phyloP scores from a whole-genome alignment of 768 basidiomycete genomes.

The Chalciporus chontae region DNA sequence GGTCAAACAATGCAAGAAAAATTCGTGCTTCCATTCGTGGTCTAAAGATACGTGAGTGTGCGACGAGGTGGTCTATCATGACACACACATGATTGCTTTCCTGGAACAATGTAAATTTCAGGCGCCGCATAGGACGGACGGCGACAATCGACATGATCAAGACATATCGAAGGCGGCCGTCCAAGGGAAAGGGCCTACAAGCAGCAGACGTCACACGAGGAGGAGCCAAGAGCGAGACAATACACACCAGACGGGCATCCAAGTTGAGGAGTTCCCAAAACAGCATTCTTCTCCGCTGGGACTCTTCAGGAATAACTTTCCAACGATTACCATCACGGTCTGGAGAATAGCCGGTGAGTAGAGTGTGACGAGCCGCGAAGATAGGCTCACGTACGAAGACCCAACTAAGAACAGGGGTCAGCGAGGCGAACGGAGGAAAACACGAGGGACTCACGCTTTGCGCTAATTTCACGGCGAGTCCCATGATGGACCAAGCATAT shows the following conservation, averaged over 20 bases:
- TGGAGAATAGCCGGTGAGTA: constrained; percentile 33
- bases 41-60: constrained; percentile 37
- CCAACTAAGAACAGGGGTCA: constrained; percentile 43
- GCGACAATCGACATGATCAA: constrained; percentile 63
- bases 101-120: constrained; percentile 29
- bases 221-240: constrained; percentile 11
- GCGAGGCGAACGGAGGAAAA: constrained; percentile 1
- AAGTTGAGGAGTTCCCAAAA: constrained; percentile 75
- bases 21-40: constrained; percentile 68
- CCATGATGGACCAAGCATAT: constrained; percentile 73
- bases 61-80: neutral
- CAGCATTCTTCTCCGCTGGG: constrained; percentile 63
- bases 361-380: constrained; percentile 2
- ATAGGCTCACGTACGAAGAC: constrained; percentile 51
- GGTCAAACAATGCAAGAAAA: constrained; percentile 59
- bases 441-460: constrained; percentile 54
- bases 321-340: constrained; percentile 65
- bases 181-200: constrained; percentile 64
- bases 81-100: constrained; percentile 29
- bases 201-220: constrained; percentile 7
- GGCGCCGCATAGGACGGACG: constrained; percentile 33
- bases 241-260: constrained; percentile 62
- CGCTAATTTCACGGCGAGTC: constrained; percentile 68
- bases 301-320: constrained; percentile 68
- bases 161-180: constrained; percentile 64